Base-by-base conservation (phyloP, 2,329 filamentous ascomycete genomes). In the Hortaea werneckii region DNA sequence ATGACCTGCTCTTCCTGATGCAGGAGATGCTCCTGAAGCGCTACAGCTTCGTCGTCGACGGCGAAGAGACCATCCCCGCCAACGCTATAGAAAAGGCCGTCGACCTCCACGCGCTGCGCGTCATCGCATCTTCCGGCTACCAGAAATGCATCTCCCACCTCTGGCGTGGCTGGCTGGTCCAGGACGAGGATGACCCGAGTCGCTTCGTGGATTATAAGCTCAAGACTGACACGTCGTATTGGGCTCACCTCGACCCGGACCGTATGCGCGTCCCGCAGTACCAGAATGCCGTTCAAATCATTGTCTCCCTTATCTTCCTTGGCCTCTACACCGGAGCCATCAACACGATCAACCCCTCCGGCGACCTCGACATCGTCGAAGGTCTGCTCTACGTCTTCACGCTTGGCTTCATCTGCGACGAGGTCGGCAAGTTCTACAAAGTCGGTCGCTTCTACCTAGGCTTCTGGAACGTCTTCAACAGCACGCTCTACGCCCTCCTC, bases 401-500 rank as follows among this genome's bases (percentile, higher is more conserved):
- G 0, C 65, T 90, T 4, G 89, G 87, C 20, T 98, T 94, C 65
- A 77, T 95, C 29, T 88, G 82, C 57, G 90, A 98, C 61, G 92
- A 96, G 62, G 54, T 82, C 1, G 71, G 81, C 61, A 98, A 98
- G 65, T 78, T 95, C 56, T 95, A 87, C 79, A 98, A 98, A 64
- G 85, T 95, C 10, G 92, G 92, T 7, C 79, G 85, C 50, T 85
- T 84, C 58, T 96, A 96, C 59, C 75, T 98, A 45, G 83, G 87
- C 13, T 98, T 98, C 65, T 96, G 92, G 55, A 95, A 95, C 59
- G 85, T 85, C 26, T 95, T 98, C 72, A 98, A 98, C 65, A 77
- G 78, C 27, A 75, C 83, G 0, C 74, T 98, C 0, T 98, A 98
- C 65, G 67, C 77, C 0, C 72, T 96, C 1, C 73, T 98, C 30